Evolutionary conservation across 257 asterid species (phyloP), one percentile per base, ranked within the genome.

Genomic region (Eustoma russellianum): DNA sequence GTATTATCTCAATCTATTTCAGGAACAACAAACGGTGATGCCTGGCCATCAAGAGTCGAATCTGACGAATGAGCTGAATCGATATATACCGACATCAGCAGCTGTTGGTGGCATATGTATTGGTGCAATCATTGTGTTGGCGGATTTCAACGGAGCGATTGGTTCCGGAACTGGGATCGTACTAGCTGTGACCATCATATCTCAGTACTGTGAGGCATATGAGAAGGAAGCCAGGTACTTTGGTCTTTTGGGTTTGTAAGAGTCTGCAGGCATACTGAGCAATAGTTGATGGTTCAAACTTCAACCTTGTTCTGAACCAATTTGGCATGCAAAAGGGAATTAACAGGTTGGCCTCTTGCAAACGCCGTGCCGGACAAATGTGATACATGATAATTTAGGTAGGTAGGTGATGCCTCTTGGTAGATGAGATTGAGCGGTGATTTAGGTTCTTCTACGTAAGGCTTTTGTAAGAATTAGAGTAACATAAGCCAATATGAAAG

Each of bases 1-100:
- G 30, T 6, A 24, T 24, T 24, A 24, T 24, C 30, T 24, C 1
- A 24, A 24, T 24, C 1, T 24, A 24, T 24, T 38, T 38, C 81
- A 83, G 94, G 94, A 81, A 67, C 94, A 81, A 78, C 94, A 83
- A 80, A 80, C 80, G 93, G 93, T 83, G 60, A 83, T 80, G 83
- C 93, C 88, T 5, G 88, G 94, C 35, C 94, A 83, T 47, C 70
- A 84, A 8, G 89, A 80, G 17, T 78, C 86, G 19, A 83, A 83
- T 65, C 34, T 83, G 59, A 82, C 80, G 62, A 83, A 76, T 73
- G 89, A 80, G 53, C 74, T 83, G 58, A 83, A 78, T 43, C 83
- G 88, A 5, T 80, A 80, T 59, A 80, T 83, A 40, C 88, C 88
- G 50, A 77, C 93, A 8, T 87, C 90, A 16, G 94, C 90, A 5